phyloP scores from a whole-genome alignment of 257 asterid genomes.

The Penstemon davidsonii region DNA sequence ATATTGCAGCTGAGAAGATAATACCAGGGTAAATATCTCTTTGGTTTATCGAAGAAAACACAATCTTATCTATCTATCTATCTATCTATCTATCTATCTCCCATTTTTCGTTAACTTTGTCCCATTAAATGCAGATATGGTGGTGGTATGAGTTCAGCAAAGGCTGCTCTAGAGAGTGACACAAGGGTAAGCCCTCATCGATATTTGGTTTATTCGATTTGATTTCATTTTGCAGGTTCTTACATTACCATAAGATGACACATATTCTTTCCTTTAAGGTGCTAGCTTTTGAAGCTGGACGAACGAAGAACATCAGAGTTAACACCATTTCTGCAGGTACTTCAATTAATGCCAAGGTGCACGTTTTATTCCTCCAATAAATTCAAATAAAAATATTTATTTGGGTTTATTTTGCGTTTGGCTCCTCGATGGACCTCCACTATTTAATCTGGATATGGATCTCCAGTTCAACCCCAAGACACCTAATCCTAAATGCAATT shows the following conservation, averaged over 20 bases:
- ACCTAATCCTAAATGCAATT: too few relatives aligned
- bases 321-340: constrained; percentile 99
- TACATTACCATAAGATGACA: constrained; percentile 12
- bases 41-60: background rate
- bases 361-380: too few relatives aligned
- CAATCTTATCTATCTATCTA: constrained; percentile 4
- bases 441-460: too few relatives aligned
- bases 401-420: too few relatives aligned
- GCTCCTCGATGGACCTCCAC: too few relatives aligned
- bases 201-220: background rate
- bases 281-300: constrained; percentile 97
- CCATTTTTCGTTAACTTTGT: background rate
- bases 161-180: constrained; percentile 97
- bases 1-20: constrained; percentile 93
- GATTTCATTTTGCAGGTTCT: constrained; percentile 9
- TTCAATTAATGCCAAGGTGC: background rate
- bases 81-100: too few relatives aligned
- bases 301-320: constrained; percentile 73
- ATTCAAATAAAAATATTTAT: too few relatives aligned
- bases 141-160: constrained; percentile 97
- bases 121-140: constrained; percentile 62
- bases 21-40: constrained; percentile 74
- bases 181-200: constrained; percentile 51
- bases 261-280: constrained; percentile 46
- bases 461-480: too few relatives aligned